phyloP scores from a whole-genome alignment of 768 basidiomycete species.

The Hypsizygus marmoreus region DNA sequence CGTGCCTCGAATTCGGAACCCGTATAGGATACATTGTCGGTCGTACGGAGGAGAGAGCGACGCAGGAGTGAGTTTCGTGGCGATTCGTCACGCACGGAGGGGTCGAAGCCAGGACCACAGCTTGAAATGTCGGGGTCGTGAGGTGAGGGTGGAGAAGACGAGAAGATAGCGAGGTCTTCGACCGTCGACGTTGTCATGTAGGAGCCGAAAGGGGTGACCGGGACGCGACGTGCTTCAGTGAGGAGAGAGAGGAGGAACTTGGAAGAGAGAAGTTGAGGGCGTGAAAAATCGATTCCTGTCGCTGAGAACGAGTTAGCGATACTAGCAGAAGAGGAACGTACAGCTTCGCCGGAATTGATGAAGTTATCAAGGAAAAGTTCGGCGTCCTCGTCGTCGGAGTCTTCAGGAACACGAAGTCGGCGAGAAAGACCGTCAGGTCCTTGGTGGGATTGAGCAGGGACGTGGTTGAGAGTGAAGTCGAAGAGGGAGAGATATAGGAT shows the following conservation, averaged over 20 bases:
- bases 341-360: no score
- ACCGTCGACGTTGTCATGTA: no score
- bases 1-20: not conserved
- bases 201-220: no score
- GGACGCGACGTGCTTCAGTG: no score
- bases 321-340: no score
- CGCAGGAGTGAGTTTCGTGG: not conserved
- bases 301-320: not conserved
- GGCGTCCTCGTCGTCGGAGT: slow-evolving; percentile 19
- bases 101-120: not conserved
- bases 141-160: no score
- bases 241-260: no score
- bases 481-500: slow-evolving; percentile 34
- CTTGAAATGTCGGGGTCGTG: no score
- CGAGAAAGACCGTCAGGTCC: slow-evolving; percentile 37
- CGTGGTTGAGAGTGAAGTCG: slow-evolving; percentile 34
- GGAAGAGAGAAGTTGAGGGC: no score
- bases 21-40: not conserved
- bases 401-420: slow-evolving; percentile 1
- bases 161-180: no score
- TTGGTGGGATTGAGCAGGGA: slow-evolving; percentile 27
- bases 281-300: no score
- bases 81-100: not conserved
- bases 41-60: not conserved
- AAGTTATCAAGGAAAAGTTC: slow-evolving; percentile 29